Conservation (phyloP, 2,329 filamentous ascomycete species). For the Ceratocystis alfenasii region DNA sequence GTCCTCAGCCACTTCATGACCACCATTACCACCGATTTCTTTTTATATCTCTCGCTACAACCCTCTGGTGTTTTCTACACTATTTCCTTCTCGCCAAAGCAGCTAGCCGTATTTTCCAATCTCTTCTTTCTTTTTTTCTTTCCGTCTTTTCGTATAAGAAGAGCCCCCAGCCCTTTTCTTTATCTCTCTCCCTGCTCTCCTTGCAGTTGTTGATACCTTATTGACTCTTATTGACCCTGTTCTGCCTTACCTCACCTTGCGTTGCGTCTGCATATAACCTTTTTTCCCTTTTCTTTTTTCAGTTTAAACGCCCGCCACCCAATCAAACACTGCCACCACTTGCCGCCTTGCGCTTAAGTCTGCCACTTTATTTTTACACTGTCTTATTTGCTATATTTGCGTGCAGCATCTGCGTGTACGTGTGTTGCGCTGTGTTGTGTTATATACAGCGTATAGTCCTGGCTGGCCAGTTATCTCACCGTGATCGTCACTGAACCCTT, state of each 20-base stretch:
- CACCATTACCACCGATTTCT: not conserved
- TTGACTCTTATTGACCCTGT: not conserved
- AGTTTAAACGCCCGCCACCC: not conserved
- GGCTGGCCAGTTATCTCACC: no score
- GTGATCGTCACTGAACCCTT: not conserved
- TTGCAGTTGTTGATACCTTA: no score
- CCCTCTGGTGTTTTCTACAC: not conserved
- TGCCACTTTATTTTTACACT: conserved; percentile 1
- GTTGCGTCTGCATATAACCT: not conserved
- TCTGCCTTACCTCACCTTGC: not conserved
- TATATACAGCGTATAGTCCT: not conserved
- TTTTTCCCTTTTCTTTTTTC: no score
- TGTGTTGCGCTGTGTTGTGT: no score
- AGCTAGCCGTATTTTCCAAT: not conserved
- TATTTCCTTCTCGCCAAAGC: not conserved
- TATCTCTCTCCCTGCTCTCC: not conserved
- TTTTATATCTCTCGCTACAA: not conserved
- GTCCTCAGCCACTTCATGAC: not conserved
- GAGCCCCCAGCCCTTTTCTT: not conserved
- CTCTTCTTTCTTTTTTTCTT: not conserved
- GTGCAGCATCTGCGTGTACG: not conserved
- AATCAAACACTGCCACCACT: not conserved
- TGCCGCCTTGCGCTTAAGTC: not conserved
- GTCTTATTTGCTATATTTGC: not conserved
- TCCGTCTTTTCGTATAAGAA: not conserved